phyloP scores from a whole-genome alignment of 495 filamentous ascomycete genomes.

The Penicillium bialowiezense region DNA sequence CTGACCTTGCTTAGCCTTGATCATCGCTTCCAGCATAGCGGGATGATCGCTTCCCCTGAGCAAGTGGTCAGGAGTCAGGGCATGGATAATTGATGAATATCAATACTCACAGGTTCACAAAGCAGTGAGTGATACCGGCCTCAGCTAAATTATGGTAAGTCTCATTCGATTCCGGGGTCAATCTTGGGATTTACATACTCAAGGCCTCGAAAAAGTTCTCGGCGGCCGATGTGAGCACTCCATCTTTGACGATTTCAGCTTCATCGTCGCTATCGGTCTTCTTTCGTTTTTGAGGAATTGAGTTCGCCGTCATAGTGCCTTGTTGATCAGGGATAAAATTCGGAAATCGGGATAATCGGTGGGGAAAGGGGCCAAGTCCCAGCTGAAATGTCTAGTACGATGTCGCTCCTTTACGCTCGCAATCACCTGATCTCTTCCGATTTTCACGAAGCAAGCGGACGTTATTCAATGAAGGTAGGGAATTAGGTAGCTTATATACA shows the following conservation, averaged over 20 bases:
- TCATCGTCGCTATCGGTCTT: slow-evolving; percentile 4
- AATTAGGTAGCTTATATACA: too few species aligned
- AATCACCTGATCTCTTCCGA: too few species aligned
- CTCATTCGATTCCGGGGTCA: not conserved
- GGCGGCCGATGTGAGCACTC: slow-evolving; percentile 12
- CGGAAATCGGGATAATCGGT: not conserved
- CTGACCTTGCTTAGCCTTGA: slow-evolving; percentile 60
- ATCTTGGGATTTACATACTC: slow-evolving; percentile 2
- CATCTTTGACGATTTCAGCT: slow-evolving; percentile 1
- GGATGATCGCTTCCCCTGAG: slow-evolving; percentile 77
- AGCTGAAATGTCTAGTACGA: not conserved
- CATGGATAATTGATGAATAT: not conserved
- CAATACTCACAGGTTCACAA: slow-evolving; percentile 20
- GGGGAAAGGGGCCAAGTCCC: not conserved
- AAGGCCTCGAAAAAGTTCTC: slow-evolving; percentile 25
- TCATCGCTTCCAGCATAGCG: slow-evolving; percentile 84
- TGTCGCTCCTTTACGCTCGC: too few species aligned
- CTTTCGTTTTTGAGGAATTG: not conserved
- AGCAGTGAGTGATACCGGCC: slow-evolving; percentile 21
- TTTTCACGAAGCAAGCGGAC: too few species aligned
- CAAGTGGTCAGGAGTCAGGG: not conserved
- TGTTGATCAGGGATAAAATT: too few species aligned
- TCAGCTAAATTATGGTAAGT: slow-evolving; percentile 13
- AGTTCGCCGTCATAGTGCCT: not conserved
- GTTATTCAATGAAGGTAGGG: too few species aligned